Conservation (phyloP, 2,329 filamentous ascomycete species). For the Calonectria crousiana region DNA sequence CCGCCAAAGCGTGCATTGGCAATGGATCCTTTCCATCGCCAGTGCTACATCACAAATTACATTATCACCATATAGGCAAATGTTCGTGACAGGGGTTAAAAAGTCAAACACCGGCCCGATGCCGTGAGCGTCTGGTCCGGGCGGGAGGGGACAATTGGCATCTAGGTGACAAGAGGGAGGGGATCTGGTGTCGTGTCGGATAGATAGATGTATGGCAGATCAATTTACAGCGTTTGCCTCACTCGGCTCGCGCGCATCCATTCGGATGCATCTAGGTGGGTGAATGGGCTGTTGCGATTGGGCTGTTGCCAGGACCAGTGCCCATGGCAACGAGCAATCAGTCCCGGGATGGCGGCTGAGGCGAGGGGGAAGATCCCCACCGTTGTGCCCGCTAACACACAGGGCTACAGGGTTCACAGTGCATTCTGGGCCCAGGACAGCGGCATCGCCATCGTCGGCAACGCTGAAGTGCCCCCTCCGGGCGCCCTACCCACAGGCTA, state of each 20-base stretch:
- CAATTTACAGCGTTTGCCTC: neutral
- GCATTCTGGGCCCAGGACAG: constrained; percentile 13
- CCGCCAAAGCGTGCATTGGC: neutral
- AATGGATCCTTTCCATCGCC: constrained; percentile 6
- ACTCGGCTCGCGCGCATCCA: neutral
- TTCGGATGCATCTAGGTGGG: neutral
- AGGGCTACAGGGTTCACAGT: constrained; percentile 17
- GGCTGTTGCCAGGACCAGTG: neutral
- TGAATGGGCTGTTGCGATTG: neutral
- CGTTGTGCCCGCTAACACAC: constrained; percentile 10
- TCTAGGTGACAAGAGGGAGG: neutral
- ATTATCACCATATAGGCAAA: neutral
- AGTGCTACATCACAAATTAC: constrained; percentile 7
- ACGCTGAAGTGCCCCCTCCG: constrained; percentile 4
- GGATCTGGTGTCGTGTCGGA: neutral
- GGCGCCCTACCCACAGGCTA: constrained; percentile 9
- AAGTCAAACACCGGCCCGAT: constrained; percentile 4
- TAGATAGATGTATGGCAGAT: neutral
- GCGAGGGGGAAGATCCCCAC: neutral
- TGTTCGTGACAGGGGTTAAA: neutral
- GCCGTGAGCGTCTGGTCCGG: neutral
- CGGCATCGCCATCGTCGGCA: neutral
- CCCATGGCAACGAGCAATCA: constrained; percentile 20
- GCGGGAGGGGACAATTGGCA: neutral
- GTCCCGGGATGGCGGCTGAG: neutral